Percentiles rank a stretch among this genome's conserved stretches.
phyloP scores from a whole-genome alignment of 139 green algal genomes.

The Chlorella sp. region DNA sequence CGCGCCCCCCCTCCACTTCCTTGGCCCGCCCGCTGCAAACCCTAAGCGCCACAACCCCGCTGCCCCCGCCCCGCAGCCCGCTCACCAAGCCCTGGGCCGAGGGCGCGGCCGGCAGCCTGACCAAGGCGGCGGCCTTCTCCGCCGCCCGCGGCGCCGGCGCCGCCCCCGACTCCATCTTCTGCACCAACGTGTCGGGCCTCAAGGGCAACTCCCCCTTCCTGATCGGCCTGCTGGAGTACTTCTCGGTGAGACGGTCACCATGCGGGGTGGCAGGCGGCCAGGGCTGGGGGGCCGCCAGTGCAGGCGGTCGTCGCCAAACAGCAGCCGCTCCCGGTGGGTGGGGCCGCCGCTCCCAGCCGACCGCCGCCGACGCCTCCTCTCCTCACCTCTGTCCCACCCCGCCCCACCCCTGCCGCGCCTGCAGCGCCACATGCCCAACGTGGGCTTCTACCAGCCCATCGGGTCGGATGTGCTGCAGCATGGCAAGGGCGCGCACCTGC shows the following conservation, averaged over 20 bases:
- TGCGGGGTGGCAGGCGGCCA: not conserved
- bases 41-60: not conserved
- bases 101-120: not conserved
- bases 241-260: constrained; percentile 15
- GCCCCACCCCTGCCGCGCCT: not conserved
- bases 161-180: constrained; percentile 41
- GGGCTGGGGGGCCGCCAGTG: no score
- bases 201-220: constrained; percentile 61
- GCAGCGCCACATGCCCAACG: constrained; percentile 43
- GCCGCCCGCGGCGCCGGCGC: not conserved
- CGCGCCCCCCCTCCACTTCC: not conserved
- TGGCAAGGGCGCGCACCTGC: constrained; percentile 6
- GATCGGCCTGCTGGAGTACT: constrained; percentile 71
- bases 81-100: not conserved
- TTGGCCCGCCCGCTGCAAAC: not conserved
- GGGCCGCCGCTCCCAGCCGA: not conserved
- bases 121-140: not conserved
- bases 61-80: not conserved
- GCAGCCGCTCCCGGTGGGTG: no score
- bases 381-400: not conserved
- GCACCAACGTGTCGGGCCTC: constrained; percentile 57
- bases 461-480: constrained; percentile 35
- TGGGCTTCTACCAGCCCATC: constrained; percentile 68
- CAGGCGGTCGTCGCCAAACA: no score
- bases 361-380: not conserved